Base-by-base conservation (phyloP, 2,329 filamentous ascomycete genomes). In the Leptographium flavum region DNA sequence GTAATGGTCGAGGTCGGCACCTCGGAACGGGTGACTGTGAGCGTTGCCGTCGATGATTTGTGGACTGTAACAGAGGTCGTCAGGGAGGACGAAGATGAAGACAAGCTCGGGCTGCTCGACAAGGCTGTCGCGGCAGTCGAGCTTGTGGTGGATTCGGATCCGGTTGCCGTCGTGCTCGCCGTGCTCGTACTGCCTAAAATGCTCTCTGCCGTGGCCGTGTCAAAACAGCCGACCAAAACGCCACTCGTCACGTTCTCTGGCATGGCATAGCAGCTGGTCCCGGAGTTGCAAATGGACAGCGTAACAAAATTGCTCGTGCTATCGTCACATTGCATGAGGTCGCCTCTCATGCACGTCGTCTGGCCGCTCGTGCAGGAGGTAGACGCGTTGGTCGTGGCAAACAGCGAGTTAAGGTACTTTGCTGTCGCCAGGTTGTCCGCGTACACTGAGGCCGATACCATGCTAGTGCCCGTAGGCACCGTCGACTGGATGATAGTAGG, bases 261-360 rank as follows among this genome's bases (percentile, higher is more conserved):
- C 49, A 78, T 56, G 2, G 71, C 75, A 41, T 67, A 70, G 57
- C 75, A 79, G 40, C 60, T 57, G 39, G 57, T 56, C 10, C 58
- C 60, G 1, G 50, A 42, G 1, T 33, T 36, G 27, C 58, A 60
- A 35, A 67, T 67, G 10, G 57, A 49, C 0, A 52, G 54, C 17
- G 75, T 63, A 4, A 57, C 53, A 52, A 71, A 78, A 0, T 52
- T 55, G 17, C 67, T 67, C 5, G 49, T 47, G 11, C 50, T 48
- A 10, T 39, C 13, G 25, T 58, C 57, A 53, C 76, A 80, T 14
- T 56, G 55, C n/a, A 63, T 73, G 5, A 70, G 53, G 42, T 67
- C 63, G 21, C 71, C 69, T 14, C 61, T 56, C 38, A 79, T 67
- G 45, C 75, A 79, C 5, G 74, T 73, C 3, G 65, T 62, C 47